Evolutionary conservation across 1,284 basidiomycete genomes (phyloP), one percentile per base, ranked within the genome.

Genomic region (Taiwanofungus camphoratus): DNA sequence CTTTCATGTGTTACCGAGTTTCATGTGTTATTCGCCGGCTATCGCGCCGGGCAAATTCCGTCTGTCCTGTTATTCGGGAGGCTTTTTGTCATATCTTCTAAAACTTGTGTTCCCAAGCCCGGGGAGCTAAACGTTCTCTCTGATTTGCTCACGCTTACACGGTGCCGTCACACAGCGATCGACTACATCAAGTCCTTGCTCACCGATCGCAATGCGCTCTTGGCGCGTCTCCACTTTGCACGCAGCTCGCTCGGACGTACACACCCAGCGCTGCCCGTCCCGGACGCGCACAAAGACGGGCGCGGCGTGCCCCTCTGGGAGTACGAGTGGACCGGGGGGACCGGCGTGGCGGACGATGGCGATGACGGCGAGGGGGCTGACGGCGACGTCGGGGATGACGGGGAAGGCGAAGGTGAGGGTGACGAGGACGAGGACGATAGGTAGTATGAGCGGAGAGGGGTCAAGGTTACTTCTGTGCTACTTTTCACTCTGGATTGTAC

Each of bases 261-360:
- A 2, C 82, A 86, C 56, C 79, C 76, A 8, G 69, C 73, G 4
- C 67, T 76, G 6, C 39, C 39, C 3, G 42, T 54, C 29, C 56
- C 60, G 23, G 61, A 70, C 2, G 53, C 63, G 6, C 56, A 63
- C 30, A 52, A 65, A 27, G 59, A 58, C 41, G 60, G 55, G 32
- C 39, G 41, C 33, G 57, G 55, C 15, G 45, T 56, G 21, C 76
- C 79, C 23, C 62, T 81, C 29, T 89, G 87, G 86, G 84, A 88
- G 56, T 70, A 79, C 33, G 77, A 81, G 54, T 90, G 87, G 85
- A 78, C 76, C 36, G 86, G 87, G 9, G 86, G 86, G 1, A 71
- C 73, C 30, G 74, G 61, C 45, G 56, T 58, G 35, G 62, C 55
- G 34, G 67, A 68, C 33, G 61, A 63, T 22, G 61, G 70, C 31